These are phyloP conservation scores for Multifurca ochricompacta DNA, from an alignment of 768 basidiomycete genomes.

Conservation along the genomic window DNA sequence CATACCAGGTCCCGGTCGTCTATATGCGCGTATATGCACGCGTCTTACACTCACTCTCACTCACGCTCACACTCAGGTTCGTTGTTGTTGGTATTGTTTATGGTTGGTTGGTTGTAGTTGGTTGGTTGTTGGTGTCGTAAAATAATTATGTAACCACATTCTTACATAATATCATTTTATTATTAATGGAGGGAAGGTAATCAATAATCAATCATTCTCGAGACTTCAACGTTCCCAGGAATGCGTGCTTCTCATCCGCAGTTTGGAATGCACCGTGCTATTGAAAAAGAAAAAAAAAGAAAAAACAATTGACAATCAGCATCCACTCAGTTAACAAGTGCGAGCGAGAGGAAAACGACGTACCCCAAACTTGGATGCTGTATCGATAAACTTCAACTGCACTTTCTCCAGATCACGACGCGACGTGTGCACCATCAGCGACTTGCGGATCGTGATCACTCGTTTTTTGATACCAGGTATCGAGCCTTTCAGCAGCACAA, in stretches of 20 bases:
- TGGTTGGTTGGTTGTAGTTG: too few relatives aligned
- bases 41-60: too few relatives aligned
- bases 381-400: slow-evolving; percentile 97
- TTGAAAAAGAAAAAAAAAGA: slow-evolving; percentile 12
- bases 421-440: slow-evolving; percentile 92
- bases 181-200: slow-evolving; percentile 28
- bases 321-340: neutral
- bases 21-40: too few relatives aligned
- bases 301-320: slow-evolving; percentile 7
- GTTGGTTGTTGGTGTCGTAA: too few relatives aligned
- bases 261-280: slow-evolving; percentile 98
- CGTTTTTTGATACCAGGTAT: slow-evolving; percentile 97
- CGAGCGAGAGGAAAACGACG: slow-evolving; percentile 27
- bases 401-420: slow-evolving; percentile 97
- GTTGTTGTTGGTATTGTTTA: too few relatives aligned
- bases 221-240: slow-evolving; percentile 87
- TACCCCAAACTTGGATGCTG: slow-evolving; percentile 95
- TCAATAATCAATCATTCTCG: slow-evolving; percentile 48
- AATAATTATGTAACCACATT: too few relatives aligned
- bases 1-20: too few relatives aligned
- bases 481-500: slow-evolving; percentile 93
- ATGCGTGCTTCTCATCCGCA: slow-evolving; percentile 90
- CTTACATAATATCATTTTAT: too few relatives aligned
- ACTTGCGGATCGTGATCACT: slow-evolving; percentile 94
- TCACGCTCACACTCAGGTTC: too few relatives aligned